Evolutionary conservation across 2,329 filamentous ascomycete genomes (phyloP).

Genomic region (Fusarium goolgardi): DNA sequence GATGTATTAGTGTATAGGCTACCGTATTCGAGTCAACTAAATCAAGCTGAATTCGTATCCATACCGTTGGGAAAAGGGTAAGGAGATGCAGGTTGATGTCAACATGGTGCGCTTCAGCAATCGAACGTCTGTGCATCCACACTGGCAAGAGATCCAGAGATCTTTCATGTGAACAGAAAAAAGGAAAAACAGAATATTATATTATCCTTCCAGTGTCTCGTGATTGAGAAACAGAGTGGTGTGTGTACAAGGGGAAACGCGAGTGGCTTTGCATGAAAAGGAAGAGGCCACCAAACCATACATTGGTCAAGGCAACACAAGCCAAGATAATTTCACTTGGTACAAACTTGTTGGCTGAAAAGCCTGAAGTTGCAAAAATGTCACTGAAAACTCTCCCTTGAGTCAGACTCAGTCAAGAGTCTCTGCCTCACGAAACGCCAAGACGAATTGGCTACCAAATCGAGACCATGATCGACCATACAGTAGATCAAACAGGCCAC

Average conservation of each 20-base stretch:
- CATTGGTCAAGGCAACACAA: background rate
- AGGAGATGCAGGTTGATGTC: background rate
- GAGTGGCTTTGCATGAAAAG: background rate
- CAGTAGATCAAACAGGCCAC: background rate
- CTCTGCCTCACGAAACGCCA: conserved; percentile 20
- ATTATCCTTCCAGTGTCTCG: background rate
- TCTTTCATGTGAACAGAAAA: background rate
- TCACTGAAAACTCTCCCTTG: conserved; percentile 13
- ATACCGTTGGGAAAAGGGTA: background rate
- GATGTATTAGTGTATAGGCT: background rate
- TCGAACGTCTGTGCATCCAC: background rate
- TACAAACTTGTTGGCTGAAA: background rate
- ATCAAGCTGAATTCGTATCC: background rate
- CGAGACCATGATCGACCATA: background rate
- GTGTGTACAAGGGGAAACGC: background rate
- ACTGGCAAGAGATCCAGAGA: background rate
- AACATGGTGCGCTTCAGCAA: background rate
- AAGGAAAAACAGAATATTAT: background rate
- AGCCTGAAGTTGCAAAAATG: background rate
- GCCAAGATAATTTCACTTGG: background rate
- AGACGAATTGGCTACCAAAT: conserved; percentile 7
- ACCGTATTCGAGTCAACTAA: background rate
- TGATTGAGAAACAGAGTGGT: background rate
- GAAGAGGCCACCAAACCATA: background rate
- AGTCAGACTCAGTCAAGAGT: conserved; percentile 24